Percentiles rank a stretch among this genome's conserved stretches.
Evolutionary conservation across 768 basidiomycete genomes (phyloP).

Genomic region (Leucocoprinus sp.): DNA sequence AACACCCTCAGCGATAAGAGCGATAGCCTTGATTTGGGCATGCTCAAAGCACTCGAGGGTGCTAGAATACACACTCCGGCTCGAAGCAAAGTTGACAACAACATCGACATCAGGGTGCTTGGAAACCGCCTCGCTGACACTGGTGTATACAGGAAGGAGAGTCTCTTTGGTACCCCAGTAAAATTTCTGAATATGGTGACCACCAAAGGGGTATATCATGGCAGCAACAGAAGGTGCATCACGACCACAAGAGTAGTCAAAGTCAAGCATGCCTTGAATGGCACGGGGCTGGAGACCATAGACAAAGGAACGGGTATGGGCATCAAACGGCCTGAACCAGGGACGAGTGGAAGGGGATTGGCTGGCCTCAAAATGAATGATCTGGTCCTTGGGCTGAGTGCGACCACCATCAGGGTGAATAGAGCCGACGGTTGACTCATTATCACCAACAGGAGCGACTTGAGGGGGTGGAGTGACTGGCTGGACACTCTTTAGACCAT

Average conservation of each 20-base stretch:
- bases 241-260: constrained; percentile 97
- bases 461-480: constrained; percentile 30
- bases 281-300: constrained; percentile 99
- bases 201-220: constrained; percentile 99
- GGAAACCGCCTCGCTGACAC: constrained; percentile 79
- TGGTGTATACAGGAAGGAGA: constrained; percentile 94
- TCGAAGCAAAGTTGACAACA: constrained; percentile 96
- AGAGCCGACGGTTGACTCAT: constrained; percentile 47
- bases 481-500: constrained; percentile 29
- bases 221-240: constrained; percentile 88
- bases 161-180: constrained; percentile 99
- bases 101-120: constrained; percentile 98
- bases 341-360: constrained; percentile 45
- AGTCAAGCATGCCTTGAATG: constrained; percentile 95
- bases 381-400: constrained; percentile 79
- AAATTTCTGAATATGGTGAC: constrained; percentile 99
- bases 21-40: constrained; percentile 53
- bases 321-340: constrained; percentile 87
- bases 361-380: constrained; percentile 75
- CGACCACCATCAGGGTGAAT: constrained; percentile 77
- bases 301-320: constrained; percentile 89
- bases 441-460: constrained; percentile 30
- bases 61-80: constrained; percentile 88
- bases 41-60: constrained; percentile 84
- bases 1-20: constrained; percentile 97